Evolutionary conservation across 1,284 basidiomycete species (phyloP), one percentile per base, ranked within the genome.

Genomic region (Nidula niveotomentosa): DNA sequence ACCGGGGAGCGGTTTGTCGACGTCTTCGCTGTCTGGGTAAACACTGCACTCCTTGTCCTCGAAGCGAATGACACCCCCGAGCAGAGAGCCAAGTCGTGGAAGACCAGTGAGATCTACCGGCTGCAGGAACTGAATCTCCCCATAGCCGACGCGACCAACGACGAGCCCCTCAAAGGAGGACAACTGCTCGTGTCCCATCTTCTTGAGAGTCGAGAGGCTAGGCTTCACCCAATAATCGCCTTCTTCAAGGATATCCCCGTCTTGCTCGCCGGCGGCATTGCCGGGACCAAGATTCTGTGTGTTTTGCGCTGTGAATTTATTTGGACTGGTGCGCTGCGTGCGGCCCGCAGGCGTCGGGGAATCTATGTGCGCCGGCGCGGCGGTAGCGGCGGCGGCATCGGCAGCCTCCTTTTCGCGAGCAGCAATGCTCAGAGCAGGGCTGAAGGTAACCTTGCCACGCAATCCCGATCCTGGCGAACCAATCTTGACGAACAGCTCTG

Each of bases 161-260:
- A 90, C 80, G 61, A 99, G 88, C 65, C 87, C 85, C 49, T 84
- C 73, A 64, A 88, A 87, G 18, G 81, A 72, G 13, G 81, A 79
- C 15, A 99, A 78, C 62, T 93, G 84, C 58, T 89, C 85, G 62
- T 88, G 86, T 37, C 87, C 83, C 50, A 83, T 76, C 53, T 83
- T 80, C 65, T 86, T 85, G 56, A 98, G 81, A 49, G 81, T 83
- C 34, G 81, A 74, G 54, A 97, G 72, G 54, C 86, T 81, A 7
- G 95, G 95, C 59, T 86, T 86, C 56, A 89, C 85, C 81, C 88
- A 97, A 73, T 98, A 98, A 60, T 96, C 92, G 41, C 94, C 94
- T 59, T 93, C 85, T 63, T 90, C 83, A 13, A 86, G 80, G 48
- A 81, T 74, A 59, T 17, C 35, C 4, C 9, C 15, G 12, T 34